Conservation (phyloP, 495 filamentous ascomycete species). For the Hyaloscypha finlandica region DNA sequence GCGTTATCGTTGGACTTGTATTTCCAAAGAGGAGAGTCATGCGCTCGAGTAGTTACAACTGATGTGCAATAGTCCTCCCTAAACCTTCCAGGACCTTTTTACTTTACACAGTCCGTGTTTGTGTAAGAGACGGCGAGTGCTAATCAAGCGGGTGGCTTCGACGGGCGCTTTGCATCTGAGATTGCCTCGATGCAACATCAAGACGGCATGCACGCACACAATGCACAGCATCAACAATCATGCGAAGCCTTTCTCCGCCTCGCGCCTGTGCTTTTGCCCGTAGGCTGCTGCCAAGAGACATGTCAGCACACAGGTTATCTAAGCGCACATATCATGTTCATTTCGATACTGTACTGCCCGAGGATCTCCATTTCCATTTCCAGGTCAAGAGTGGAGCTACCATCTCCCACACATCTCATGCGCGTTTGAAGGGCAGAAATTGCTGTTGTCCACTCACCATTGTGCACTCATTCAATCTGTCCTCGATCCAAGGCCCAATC, state of each 20-base stretch:
- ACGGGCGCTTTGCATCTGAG: not conserved
- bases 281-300: not conserved
- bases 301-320: not conserved
- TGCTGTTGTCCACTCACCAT: not conserved
- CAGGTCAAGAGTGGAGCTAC: not conserved
- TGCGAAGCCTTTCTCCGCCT: not conserved
- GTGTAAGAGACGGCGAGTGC: not conserved
- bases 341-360: not conserved
- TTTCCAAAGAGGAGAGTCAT: too few species aligned
- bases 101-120: too few species aligned
- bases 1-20: too few species aligned
- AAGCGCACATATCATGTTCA: constrained; percentile 12
- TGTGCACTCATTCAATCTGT: not conserved
- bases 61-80: too few species aligned
- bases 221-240: not conserved
- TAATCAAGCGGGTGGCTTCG: not conserved
- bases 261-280: not conserved
- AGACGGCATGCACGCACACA: not conserved
- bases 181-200: not conserved
- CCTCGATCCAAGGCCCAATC: not conserved
- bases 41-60: too few species aligned
- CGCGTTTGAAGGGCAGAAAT: not conserved
- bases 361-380: not conserved
- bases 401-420: not conserved
- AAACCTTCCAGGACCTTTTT: too few species aligned